A percentile compares a stretch with the other conserved stretches of the same genome.
Evolutionary conservation across 768 basidiomycete genomes (phyloP).

Genomic region (Butyriboletus loyo): DNA sequence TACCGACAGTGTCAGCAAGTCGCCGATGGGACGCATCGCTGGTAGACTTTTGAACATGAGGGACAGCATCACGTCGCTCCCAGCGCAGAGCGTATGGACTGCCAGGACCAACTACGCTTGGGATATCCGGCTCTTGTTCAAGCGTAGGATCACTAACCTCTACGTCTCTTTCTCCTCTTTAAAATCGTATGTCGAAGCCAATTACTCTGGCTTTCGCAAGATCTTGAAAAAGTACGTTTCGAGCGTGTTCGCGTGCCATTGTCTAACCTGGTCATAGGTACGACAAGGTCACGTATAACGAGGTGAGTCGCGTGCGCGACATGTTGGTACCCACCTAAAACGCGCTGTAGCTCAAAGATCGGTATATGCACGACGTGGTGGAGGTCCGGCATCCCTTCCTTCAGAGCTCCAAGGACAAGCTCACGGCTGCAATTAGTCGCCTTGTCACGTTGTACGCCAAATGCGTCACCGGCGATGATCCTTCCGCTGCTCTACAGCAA

Average conservation of each 20-base stretch:
- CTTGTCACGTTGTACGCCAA: slow-evolving; percentile 78
- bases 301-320: slow-evolving; percentile 34
- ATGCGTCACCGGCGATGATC: slow-evolving; percentile 77
- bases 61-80: slow-evolving; percentile 48
- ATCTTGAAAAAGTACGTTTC: slow-evolving; percentile 86
- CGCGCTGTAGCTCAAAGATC: slow-evolving; percentile 60
- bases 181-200: slow-evolving; percentile 85
- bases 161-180: slow-evolving; percentile 77
- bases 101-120: slow-evolving; percentile 75
- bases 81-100: slow-evolving; percentile 66
- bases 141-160: slow-evolving; percentile 80
- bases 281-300: slow-evolving; percentile 86
- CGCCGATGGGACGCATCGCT: slow-evolving; percentile 40
- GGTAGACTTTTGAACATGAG: slow-evolving; percentile 50
- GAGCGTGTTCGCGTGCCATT: neutral
- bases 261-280: slow-evolving; percentile 50
- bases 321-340: neutral
- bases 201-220: slow-evolving; percentile 92
- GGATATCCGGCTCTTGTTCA: slow-evolving; percentile 82
- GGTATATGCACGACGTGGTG: slow-evolving; percentile 70
- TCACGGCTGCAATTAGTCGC: slow-evolving; percentile 54
- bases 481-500: slow-evolving; percentile 67
- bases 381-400: slow-evolving; percentile 69
- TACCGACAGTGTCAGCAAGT: slow-evolving; percentile 26
- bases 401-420: slow-evolving; percentile 53